Conservation (phyloP, 148 eudicot genomes). For the Vaccinium macrocarpon region DNA sequence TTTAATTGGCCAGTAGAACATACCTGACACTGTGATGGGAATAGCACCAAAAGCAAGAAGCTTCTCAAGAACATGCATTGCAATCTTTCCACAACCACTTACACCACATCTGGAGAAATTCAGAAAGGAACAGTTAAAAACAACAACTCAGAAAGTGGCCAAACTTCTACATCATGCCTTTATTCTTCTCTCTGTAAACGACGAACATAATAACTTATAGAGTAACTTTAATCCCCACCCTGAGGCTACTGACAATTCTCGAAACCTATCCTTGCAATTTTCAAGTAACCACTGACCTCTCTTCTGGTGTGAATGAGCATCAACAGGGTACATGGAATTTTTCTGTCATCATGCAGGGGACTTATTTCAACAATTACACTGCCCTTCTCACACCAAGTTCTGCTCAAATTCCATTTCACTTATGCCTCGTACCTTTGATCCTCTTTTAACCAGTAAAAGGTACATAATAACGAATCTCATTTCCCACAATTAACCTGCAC, state of each 20-base stretch:
- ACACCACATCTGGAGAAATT: conserved; percentile 71
- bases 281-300: conserved; percentile 6
- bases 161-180: neutral
- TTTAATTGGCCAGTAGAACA: conserved; percentile 5
- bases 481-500: neutral
- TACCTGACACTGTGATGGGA: conserved; percentile 96
- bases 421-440: neutral
- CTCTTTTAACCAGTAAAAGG: neutral
- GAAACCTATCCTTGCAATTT: neutral
- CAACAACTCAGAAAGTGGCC: neutral
- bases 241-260: conserved; percentile 4
- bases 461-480: neutral
- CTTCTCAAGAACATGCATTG: conserved; percentile 97
- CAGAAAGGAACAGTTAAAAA: conserved; percentile 17
- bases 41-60: conserved; percentile 86
- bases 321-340: neutral
- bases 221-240: neutral
- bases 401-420: neutral
- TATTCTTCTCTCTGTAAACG: neutral
- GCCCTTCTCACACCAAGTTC: neutral
- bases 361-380: neutral
- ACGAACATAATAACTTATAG: neutral
- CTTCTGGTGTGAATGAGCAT: neutral
- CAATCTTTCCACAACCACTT: conserved; percentile 98
- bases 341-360: neutral